phyloP scores from a whole-genome alignment of 495 filamentous ascomycete species.

The Neurospora cerealis region DNA sequence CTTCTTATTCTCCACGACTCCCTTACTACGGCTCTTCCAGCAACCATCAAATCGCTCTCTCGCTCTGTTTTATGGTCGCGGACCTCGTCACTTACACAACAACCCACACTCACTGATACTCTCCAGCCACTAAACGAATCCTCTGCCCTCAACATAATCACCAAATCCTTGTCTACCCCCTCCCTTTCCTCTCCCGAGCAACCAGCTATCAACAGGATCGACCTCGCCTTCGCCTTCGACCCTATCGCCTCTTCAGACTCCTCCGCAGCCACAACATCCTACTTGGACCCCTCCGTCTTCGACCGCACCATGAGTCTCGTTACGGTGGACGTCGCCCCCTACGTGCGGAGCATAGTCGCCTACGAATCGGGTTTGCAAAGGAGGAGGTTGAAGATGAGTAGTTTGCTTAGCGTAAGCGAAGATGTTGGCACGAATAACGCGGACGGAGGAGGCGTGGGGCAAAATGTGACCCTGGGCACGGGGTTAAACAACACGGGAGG shows the following conservation, averaged over 20 bases:
- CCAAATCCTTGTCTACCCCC: conserved; percentile 14
- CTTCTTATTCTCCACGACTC: conserved; percentile 17
- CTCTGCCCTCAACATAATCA: conserved; percentile 17
- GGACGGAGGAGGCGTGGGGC: conserved; percentile 7
- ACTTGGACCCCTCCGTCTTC: conserved; percentile 52
- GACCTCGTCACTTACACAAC: background rate
- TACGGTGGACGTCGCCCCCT: conserved; percentile 71
- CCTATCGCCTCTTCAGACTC: conserved; percentile 42
- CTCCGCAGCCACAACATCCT: conserved; percentile 20
- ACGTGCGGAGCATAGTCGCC: conserved; percentile 66
- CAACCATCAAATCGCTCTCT: conserved; percentile 26
- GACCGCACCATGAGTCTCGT: conserved; percentile 57
- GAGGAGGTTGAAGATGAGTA: conserved; percentile 53
- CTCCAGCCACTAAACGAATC: conserved; percentile 19
- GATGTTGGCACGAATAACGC: conserved; percentile 30
- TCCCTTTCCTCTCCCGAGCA: conserved; percentile 10
- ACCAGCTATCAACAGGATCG: conserved; percentile 22
- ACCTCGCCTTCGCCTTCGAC: conserved; percentile 45
- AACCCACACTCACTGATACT: background rate
- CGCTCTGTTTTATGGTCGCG: conserved; percentile 18
- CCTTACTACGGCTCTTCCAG: conserved; percentile 13
- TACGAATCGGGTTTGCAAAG: conserved; percentile 62
- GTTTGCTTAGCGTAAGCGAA: conserved; percentile 40
- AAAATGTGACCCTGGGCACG: background rate
- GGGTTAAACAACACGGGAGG: background rate